A percentile compares a stretch with the other conserved stretches of the same genome.
Conservation (phyloP, 352 stramenopile genomes). For the Globisporangium solare region DNA sequence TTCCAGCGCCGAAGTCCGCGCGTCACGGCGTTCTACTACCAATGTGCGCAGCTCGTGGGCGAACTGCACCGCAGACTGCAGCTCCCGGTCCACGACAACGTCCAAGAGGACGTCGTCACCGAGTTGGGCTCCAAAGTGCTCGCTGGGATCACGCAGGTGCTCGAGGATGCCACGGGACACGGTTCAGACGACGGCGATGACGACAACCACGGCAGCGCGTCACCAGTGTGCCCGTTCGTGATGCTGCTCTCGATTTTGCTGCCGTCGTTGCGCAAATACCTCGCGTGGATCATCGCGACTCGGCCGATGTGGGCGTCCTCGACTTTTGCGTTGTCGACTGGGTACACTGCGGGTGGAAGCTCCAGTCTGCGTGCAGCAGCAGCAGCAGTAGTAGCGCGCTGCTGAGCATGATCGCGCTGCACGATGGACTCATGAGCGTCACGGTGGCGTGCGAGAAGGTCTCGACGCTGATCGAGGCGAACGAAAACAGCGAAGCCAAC, state of each 20-base stretch:
- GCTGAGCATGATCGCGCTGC: slow-evolving; percentile 39
- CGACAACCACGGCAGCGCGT: not conserved
- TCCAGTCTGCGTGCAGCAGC: not conserved
- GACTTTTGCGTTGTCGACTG: too few relatives aligned
- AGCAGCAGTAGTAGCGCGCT: slow-evolving; percentile 5
- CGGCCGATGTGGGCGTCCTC: slow-evolving; percentile 29
- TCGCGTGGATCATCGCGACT: slow-evolving; percentile 39
- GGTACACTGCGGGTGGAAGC: too few relatives aligned
- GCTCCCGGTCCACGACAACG: slow-evolving; percentile 14
- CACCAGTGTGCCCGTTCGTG: slow-evolving; percentile 39
- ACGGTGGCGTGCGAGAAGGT: slow-evolving; percentile 24
- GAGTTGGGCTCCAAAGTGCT: slow-evolving; percentile 28
- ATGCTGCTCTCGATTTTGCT: slow-evolving; percentile 62
- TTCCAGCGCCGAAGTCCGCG: slow-evolving; percentile 14
- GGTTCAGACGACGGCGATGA: not conserved
- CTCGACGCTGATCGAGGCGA: slow-evolving; percentile 39
- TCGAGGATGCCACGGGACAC: slow-evolving; percentile 13
- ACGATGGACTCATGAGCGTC: slow-evolving; percentile 37
- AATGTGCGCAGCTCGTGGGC: slow-evolving; percentile 32
- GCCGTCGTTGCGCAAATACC: slow-evolving; percentile 49
- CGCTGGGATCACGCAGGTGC: slow-evolving; percentile 14
- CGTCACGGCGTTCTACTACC: slow-evolving; percentile 34
- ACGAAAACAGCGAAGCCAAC: slow-evolving; percentile 20
- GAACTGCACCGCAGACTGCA: slow-evolving; percentile 33
- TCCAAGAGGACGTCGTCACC: slow-evolving; percentile 29